These are phyloP conservation scores for Boletellus ananas DNA, from an alignment of 768 basidiomycete species.

Conservation along the genomic window DNA sequence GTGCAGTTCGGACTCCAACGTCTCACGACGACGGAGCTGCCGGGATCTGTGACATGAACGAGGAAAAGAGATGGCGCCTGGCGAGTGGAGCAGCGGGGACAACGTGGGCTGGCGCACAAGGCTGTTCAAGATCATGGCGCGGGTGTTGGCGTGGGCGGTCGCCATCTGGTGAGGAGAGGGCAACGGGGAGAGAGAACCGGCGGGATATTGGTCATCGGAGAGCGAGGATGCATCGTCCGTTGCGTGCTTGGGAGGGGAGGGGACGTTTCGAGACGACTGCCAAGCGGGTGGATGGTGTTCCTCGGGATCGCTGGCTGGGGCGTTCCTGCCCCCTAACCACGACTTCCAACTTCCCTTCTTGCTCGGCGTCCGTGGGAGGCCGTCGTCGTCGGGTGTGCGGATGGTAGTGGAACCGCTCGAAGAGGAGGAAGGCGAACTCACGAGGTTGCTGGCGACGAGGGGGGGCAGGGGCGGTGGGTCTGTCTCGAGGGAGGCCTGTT, in stretches of 20 bases:
- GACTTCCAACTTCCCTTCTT: slow-evolving; percentile 52
- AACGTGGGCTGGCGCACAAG: slow-evolving; percentile 38
- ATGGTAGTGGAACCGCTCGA: slow-evolving; percentile 50
- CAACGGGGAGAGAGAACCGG: slow-evolving; percentile 13
- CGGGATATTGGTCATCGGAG: slow-evolving; percentile 34
- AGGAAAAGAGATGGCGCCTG: slow-evolving; percentile 43
- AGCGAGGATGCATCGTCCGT: slow-evolving; percentile 36
- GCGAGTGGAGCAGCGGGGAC: slow-evolving; percentile 46
- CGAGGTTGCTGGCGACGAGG: slow-evolving; percentile 32
- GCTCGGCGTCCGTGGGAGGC: slow-evolving; percentile 31
- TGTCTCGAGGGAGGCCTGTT: slow-evolving; percentile 8
- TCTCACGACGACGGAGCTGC: slow-evolving; percentile 35
- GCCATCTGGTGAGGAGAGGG: slow-evolving; percentile 26
- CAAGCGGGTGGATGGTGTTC: slow-evolving; percentile 28
- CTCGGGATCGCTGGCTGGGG: slow-evolving; percentile 24
- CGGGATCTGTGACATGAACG: slow-evolving; percentile 49
- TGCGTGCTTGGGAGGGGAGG: slow-evolving; percentile 22
- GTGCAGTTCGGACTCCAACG: slow-evolving; percentile 45
- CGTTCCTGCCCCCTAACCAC: slow-evolving; percentile 47
- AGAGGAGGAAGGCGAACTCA: slow-evolving; percentile 58
- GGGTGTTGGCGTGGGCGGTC: slow-evolving; percentile 38
- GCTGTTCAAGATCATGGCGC: slow-evolving; percentile 43
- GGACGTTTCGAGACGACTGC: slow-evolving; percentile 26
- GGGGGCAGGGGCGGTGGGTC: slow-evolving; percentile 17
- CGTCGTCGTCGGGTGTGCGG: slow-evolving; percentile 61